Evolutionary conservation across 2,329 filamentous ascomycete species (phyloP), one percentile per base, ranked within the genome.

Genomic region (Apiospora aurea): DNA sequence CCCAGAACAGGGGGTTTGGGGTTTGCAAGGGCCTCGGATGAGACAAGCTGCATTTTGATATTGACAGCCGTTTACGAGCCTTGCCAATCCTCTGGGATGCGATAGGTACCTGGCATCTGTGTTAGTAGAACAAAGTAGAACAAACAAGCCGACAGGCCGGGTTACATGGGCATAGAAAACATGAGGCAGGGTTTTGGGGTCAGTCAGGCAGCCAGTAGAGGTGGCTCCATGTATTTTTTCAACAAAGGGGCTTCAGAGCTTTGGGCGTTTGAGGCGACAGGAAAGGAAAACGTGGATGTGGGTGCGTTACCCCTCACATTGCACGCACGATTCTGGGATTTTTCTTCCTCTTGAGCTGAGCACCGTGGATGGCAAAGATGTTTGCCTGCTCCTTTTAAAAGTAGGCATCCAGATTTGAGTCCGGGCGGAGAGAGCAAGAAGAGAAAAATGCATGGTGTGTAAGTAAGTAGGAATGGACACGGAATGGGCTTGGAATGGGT

Each of bases 201-300:
- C 67, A 51, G 44, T 64, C 24, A 29, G 44, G 49, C 24, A 29
- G 26, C 3, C 26, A 26, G 43, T 44, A 14, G 43, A 44, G 43
- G 69, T 38, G 70, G 69, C 69, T 69, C 66, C 71, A 43, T 82
- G 47, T 21, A 80, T n/a, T 81, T 82, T 81, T 77, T 85, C 83
- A 81, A 83, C 84, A 86, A 73, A 34, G 71, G 75, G 73, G 69
- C 75, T 89, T 90, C 21, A 87, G 86, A 88, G 89, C 34, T 38
- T 38, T 38, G 34, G 34, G 34, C 34, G 10, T 11, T 49, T n/a
- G 46, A 49, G n/a, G 46, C 46, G 46, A 90, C 88, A 91, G 89
- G 89, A 90, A 21, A 46, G 44, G 21, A 46, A 46, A 13, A 16
- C 44, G 16, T 46, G 44, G 44, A 21, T 46, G 4, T 16, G 18